These are phyloP conservation scores for Dichotomocladium elegans DNA, from an alignment of 371 early-diverging fungal genomes.

Conservation along the genomic window DNA sequence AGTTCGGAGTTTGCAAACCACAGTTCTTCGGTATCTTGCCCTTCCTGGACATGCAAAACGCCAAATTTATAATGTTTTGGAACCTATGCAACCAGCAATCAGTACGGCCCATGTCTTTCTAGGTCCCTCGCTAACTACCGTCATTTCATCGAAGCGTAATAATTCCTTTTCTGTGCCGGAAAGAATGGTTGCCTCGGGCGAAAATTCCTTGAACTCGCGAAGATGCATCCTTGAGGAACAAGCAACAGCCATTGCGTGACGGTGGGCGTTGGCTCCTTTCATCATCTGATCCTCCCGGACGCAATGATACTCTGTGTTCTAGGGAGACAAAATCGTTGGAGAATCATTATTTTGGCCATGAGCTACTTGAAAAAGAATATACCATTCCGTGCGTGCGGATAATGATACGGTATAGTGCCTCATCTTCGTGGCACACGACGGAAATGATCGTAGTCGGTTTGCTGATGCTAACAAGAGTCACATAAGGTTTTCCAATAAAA, in stretches of 20 bases:
- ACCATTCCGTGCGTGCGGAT: slow-evolving; percentile 23
- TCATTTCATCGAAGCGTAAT: slow-evolving; percentile 51
- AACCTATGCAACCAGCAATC: slow-evolving; percentile 29
- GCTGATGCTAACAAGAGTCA: slow-evolving; percentile 12
- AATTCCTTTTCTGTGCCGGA: slow-evolving; percentile 57
- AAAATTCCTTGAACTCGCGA: slow-evolving; percentile 26
- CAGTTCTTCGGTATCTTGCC: slow-evolving; percentile 71
- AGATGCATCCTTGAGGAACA: slow-evolving; percentile 26
- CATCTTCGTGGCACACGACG: slow-evolving; percentile 11
- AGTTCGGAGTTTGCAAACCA: slow-evolving; percentile 66
- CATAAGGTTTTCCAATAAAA: slow-evolving; percentile 22
- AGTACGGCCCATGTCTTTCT: not conserved
- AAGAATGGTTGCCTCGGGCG: slow-evolving; percentile 36
- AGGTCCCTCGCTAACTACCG: slow-evolving; percentile 15
- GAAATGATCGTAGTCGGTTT: slow-evolving; percentile 9
- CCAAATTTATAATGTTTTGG: slow-evolving; percentile 82
- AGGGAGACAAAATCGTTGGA: slow-evolving; percentile 5
- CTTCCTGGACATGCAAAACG: slow-evolving; percentile 55
- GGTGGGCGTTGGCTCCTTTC: slow-evolving; percentile 7
- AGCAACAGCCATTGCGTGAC: slow-evolving; percentile 23
- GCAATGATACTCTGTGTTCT: slow-evolving; percentile 8
- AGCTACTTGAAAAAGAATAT: not conserved
- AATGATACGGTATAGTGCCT: slow-evolving; percentile 27
- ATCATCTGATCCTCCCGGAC: slow-evolving; percentile 2
- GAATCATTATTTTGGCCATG: slow-evolving; percentile 17